Evolutionary conservation across 2,329 filamentous ascomycete species (phyloP).

Genomic region (Exophiala lecanii-corni): DNA sequence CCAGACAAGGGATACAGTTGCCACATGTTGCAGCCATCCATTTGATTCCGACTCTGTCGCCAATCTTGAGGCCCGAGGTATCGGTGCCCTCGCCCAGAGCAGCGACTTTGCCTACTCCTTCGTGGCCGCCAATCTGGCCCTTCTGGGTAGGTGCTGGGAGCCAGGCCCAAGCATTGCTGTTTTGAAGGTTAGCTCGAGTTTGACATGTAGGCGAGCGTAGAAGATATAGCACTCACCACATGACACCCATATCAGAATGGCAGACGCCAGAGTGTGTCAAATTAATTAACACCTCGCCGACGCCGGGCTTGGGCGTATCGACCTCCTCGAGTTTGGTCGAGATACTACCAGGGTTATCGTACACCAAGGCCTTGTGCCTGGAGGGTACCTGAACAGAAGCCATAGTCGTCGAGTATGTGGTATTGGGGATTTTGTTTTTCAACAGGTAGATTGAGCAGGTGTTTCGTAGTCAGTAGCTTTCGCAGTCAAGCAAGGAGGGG

Average conservation of each 20-base stretch:
- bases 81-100: conserved; percentile 57
- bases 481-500: too few relatives aligned
- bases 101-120: conserved; percentile 62
- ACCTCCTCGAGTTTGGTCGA: conserved; percentile 61
- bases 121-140: conserved; percentile 65
- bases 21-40: conserved; percentile 59
- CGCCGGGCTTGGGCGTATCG: conserved; percentile 60
- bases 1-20: conserved; percentile 50
- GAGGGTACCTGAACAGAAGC: conserved; percentile 45
- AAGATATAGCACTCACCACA: conserved; percentile 29
- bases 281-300: conserved; percentile 60
- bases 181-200: not conserved
- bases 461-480: too few relatives aligned
- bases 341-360: conserved; percentile 61
- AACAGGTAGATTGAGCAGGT: too few relatives aligned
- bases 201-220: not conserved
- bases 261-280: conserved; percentile 62
- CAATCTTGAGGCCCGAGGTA: conserved; percentile 54
- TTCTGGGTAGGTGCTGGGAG: conserved; percentile 56
- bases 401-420: too few relatives aligned
- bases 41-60: conserved; percentile 66
- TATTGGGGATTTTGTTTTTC: too few relatives aligned
- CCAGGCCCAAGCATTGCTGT: conserved; percentile 41
- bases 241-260: conserved; percentile 58
- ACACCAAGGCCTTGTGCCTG: conserved; percentile 60